These are phyloP conservation scores for Porogramme epimiltina DNA, from an alignment of 1,284 basidiomycete genomes.

Conservation along the genomic window DNA sequence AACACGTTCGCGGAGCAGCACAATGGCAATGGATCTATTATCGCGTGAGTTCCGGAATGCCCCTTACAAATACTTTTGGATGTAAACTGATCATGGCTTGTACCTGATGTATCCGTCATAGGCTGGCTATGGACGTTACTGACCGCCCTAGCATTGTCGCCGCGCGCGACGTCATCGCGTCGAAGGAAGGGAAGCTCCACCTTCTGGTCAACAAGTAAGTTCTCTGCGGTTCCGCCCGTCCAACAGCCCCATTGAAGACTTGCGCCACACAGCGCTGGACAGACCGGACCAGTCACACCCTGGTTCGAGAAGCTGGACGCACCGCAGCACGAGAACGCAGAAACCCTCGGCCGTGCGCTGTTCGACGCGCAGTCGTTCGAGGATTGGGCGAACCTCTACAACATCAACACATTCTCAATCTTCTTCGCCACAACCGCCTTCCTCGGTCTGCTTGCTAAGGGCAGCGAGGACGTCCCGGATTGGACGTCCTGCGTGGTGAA, in stretches of 20 bases:
- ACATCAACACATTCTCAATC: slow-evolving; percentile 69
- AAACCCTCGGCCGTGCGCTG: slow-evolving; percentile 61
- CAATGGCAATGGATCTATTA: slow-evolving; percentile 45
- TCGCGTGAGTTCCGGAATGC: slow-evolving; percentile 50
- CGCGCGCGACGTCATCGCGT: slow-evolving; percentile 53
- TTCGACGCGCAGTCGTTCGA: slow-evolving; percentile 69
- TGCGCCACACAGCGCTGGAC: slow-evolving; percentile 61
- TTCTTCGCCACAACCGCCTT: slow-evolving; percentile 79
- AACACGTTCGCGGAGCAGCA: slow-evolving; percentile 47
- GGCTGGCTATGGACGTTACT: slow-evolving; percentile 71
- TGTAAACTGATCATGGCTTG: background rate
- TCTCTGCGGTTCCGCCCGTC: slow-evolving; percentile 41
- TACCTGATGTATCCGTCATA: slow-evolving; percentile 35
- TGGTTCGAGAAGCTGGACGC: slow-evolving; percentile 60
- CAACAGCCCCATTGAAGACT: slow-evolving; percentile 2
- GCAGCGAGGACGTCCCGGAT: slow-evolving; percentile 56
- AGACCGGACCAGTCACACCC: slow-evolving; percentile 59
- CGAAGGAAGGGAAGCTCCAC: slow-evolving; percentile 71
- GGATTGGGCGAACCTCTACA: slow-evolving; percentile 61
- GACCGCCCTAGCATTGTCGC: slow-evolving; percentile 64
- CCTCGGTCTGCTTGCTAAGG: slow-evolving; percentile 72
- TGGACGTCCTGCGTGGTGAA: slow-evolving; percentile 72
- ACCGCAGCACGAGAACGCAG: slow-evolving; percentile 61
- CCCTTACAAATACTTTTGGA: background rate
- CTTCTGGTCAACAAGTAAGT: slow-evolving; percentile 80